Evolutionary conservation across 305 asterid species (phyloP).

Genomic region (Fraxinus sp.): DNA sequence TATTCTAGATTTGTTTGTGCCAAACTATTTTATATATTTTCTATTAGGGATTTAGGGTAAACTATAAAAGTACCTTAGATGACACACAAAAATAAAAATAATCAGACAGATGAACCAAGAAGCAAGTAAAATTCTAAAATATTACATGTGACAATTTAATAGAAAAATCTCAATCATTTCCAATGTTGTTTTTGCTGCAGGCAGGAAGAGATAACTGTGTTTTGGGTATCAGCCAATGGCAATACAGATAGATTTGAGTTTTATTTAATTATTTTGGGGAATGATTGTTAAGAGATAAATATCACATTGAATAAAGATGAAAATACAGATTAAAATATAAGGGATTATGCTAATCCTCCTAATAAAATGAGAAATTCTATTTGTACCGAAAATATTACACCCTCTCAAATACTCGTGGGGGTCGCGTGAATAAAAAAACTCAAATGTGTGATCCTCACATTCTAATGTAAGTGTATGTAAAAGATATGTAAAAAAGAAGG

Average conservation of each 20-base stretch:
- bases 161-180: background rate
- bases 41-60: background rate
- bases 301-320: background rate
- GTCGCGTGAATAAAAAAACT: too few relatives aligned
- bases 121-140: background rate
- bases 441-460: too few relatives aligned
- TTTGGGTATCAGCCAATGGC: background rate
- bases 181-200: background rate
- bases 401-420: too few relatives aligned
- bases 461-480: too few relatives aligned
- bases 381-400: too few relatives aligned
- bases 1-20: background rate
- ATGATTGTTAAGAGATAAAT: background rate
- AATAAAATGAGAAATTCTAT: too few relatives aligned
- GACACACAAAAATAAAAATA: background rate
- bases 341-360: too few relatives aligned
- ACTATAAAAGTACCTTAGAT: background rate
- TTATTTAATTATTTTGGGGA: background rate
- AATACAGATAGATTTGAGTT: background rate
- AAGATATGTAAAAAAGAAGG: too few relatives aligned
- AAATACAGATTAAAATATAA: too few relatives aligned
- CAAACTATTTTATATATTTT: background rate
- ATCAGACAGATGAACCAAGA: background rate
- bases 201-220: background rate
- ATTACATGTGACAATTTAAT: background rate